A percentile compares a stretch with the other conserved stretches of the same genome.
phyloP scores from a whole-genome alignment of 2,329 filamentous ascomycete species.

The Ceratocystiopsis minuta region DNA sequence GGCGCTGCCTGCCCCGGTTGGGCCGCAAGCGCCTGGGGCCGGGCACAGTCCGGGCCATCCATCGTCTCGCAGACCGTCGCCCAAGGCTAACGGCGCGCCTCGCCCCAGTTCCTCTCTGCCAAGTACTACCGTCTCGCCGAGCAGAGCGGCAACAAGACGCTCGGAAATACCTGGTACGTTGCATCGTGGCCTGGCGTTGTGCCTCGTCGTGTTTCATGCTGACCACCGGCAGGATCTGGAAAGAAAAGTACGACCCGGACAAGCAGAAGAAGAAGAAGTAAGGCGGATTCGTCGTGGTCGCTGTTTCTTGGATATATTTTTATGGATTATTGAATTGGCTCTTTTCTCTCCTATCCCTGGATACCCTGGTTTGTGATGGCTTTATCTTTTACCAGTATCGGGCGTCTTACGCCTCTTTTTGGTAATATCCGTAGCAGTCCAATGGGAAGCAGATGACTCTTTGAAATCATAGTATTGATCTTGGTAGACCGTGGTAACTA shows the following conservation, averaged over 20 bases:
- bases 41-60: no score
- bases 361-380: background rate
- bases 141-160: slow-evolving; percentile 68
- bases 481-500: no score
- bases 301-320: background rate
- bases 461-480: no score
- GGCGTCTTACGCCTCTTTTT: no score
- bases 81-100: slow-evolving; percentile 30
- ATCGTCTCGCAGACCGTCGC: slow-evolving; percentile 12
- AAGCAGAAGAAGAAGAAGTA: slow-evolving; percentile 19
- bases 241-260: slow-evolving; percentile 67
- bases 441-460: no score
- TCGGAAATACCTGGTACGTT: slow-evolving; percentile 89
- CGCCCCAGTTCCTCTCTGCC: slow-evolving; percentile 52
- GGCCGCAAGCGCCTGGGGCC: background rate
- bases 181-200: no score
- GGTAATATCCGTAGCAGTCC: no score
- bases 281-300: background rate
- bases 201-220: background rate
- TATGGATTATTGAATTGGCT: background rate
- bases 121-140: slow-evolving; percentile 80
- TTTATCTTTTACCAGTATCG: background rate
- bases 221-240: slow-evolving; percentile 63
- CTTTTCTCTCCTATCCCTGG: no score
- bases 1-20: background rate